phyloP scores from a whole-genome alignment of 352 stramenopile genomes.

The Globisporangium spiculum region DNA sequence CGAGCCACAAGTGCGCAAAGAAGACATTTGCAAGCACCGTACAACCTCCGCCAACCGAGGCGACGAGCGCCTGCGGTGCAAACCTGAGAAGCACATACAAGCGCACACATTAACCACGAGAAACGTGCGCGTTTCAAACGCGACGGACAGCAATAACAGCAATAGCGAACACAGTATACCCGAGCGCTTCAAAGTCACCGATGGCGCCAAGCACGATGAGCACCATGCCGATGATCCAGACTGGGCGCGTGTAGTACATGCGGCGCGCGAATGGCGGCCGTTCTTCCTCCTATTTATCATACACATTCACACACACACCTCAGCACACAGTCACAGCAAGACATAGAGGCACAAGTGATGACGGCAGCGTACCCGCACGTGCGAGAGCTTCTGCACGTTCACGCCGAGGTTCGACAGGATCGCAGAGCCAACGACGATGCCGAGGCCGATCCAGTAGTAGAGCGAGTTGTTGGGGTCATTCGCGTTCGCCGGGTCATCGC shows the following conservation, averaged over 20 bases:
- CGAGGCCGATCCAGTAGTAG: constrained; percentile 83
- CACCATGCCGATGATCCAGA: constrained; percentile 83
- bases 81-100: constrained; percentile 33
- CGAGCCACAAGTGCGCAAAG: constrained; percentile 85
- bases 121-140: too few species aligned
- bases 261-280: constrained; percentile 57
- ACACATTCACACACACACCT: constrained; percentile 4
- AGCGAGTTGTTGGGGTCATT: constrained; percentile 44
- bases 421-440: constrained; percentile 76
- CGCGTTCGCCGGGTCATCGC: neutral
- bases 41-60: constrained; percentile 79
- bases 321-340: neutral
- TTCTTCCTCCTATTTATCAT: constrained; percentile 47
- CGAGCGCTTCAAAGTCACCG: constrained; percentile 86
- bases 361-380: constrained; percentile 55
- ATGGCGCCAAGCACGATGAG: constrained; percentile 78
- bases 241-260: constrained; percentile 78
- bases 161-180: constrained; percentile 19
- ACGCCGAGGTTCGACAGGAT: constrained; percentile 83
- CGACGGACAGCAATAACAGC: neutral
- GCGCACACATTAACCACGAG: neutral
- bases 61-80: constrained; percentile 82
- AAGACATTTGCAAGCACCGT: constrained; percentile 89
- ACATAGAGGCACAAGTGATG: neutral
- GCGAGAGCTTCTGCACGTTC: constrained; percentile 86